Evolutionary conservation across 805 yeast species (phyloP), one percentile per base, ranked within the genome.

Genomic region (Metschnikowia borealis): DNA sequence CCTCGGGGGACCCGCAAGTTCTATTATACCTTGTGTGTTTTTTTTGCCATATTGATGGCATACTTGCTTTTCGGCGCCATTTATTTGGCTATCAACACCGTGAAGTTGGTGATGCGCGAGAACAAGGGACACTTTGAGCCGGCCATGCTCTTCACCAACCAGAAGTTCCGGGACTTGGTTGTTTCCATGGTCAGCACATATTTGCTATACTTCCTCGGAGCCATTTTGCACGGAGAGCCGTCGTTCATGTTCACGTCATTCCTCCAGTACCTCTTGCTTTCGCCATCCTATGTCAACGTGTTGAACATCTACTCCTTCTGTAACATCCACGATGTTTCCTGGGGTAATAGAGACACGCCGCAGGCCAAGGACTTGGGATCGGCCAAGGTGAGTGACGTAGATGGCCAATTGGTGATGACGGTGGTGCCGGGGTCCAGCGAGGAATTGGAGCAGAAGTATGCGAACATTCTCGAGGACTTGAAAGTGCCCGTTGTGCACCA

Each of bases 321-420:
- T 74, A 92, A 92, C 68, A 85, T 92, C 53, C 96, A 92, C 67
- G 99, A 92, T 73, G 84, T 92, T 44, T 87, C 97, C 6, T 92
- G 98, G 98, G 98, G 98, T 65, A 92, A 96, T 3, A 89, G 91
- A 66, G 96, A 96, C 44, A 89, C 84, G 46, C 82, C 81, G 10
- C 60, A 58, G 46, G 82, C 74, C 63, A 80, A 74, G 69, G 96
- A 80, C 66, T 75, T 94, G 60, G 98, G 97, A 53, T 83, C 85
- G 41, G 97, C 96, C 21, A 87, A 85, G 60, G 64, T 88, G 3
- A 76, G 67, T 2, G 69, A 70, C 47, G 68, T 66, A 48, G 73
- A 70, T 49, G 61, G 60, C 8, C 71, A 70, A 48, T 62, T 74
- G 59, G 70, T 74, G 41, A 70, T 70, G 67, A 56, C 59, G 14